A percentile compares a stretch with the other conserved stretches of the same genome.
phyloP scores from a whole-genome alignment of 345 rosid genomes.

The Brassica carinata region DNA sequence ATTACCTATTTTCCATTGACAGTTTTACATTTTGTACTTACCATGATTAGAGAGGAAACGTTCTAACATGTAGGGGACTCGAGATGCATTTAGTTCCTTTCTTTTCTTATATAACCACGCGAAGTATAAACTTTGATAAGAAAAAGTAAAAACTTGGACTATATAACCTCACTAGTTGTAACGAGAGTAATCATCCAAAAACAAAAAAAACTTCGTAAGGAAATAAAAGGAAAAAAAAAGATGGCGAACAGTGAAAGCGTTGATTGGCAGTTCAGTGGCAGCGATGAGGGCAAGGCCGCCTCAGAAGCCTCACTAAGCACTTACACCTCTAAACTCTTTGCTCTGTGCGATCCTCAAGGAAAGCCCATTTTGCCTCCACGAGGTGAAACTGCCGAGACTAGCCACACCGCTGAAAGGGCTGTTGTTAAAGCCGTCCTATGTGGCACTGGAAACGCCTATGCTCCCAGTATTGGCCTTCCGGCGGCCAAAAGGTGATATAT shows the following conservation, averaged over 20 bases:
- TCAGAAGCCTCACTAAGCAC: conserved; percentile 38
- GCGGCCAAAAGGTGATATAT: conserved; percentile 48
- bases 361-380: conserved; percentile 46
- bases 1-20: no score
- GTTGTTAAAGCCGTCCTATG: conserved; percentile 49
- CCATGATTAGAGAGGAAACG: conserved; percentile 6
- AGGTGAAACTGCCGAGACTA: conserved; percentile 46
- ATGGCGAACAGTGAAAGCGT: not conserved
- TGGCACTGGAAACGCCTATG: conserved; percentile 49
- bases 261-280: conserved; percentile 39
- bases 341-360: conserved; percentile 38
- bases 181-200: conserved; percentile 10
- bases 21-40: not conserved
- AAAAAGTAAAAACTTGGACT: not conserved
- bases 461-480: conserved; percentile 49
- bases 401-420: conserved; percentile 57
- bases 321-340: conserved; percentile 30
- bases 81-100: not conserved
- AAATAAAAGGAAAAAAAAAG: conserved; percentile 9
- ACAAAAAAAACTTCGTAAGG: not conserved
- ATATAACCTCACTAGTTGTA: not conserved
- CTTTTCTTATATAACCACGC: conserved; percentile 2
- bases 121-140: not conserved
- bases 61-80: not conserved
- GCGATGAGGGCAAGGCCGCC: conserved; percentile 25